These are phyloP conservation scores for Pythium pectinolyticum DNA, from an alignment of 352 stramenopile species.

Conservation along the genomic window DNA sequence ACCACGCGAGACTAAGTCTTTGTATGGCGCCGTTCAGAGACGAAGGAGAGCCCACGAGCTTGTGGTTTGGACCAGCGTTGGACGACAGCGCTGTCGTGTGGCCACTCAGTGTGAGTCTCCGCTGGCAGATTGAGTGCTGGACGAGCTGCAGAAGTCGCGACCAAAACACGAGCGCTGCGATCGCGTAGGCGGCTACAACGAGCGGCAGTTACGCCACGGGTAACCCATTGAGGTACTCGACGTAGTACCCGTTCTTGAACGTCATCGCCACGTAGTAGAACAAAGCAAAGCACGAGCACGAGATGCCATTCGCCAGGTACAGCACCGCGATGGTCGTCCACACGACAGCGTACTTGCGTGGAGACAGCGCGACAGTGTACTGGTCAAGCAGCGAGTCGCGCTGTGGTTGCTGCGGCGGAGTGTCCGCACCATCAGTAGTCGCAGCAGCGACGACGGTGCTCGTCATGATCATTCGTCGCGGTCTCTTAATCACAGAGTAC, in stretches of 20 bases:
- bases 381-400: not conserved
- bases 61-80: not conserved
- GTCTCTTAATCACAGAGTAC: no score
- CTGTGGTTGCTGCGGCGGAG: no score
- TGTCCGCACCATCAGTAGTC: no score
- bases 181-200: not conserved
- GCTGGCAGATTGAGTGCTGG: not conserved
- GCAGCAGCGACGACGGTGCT: no score
- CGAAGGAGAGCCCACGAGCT: not conserved
- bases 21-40: not conserved
- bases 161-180: slow-evolving; percentile 4
- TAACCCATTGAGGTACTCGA: slow-evolving; percentile 6
- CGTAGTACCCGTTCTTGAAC: slow-evolving; percentile 6
- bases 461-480: no score
- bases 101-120: not conserved
- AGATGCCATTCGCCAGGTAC: slow-evolving; percentile 5
- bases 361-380: slow-evolving; percentile 1
- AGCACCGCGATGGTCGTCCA: not conserved
- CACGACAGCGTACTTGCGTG: not conserved
- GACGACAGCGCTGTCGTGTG: not conserved
- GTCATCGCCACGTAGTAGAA: not conserved
- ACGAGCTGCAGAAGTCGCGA: not conserved
- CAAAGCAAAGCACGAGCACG: not conserved
- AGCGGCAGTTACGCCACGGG: not conserved
- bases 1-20: not conserved